phyloP scores from a whole-genome alignment of 805 yeast species.

The Saccharomyces eubayanus region DNA sequence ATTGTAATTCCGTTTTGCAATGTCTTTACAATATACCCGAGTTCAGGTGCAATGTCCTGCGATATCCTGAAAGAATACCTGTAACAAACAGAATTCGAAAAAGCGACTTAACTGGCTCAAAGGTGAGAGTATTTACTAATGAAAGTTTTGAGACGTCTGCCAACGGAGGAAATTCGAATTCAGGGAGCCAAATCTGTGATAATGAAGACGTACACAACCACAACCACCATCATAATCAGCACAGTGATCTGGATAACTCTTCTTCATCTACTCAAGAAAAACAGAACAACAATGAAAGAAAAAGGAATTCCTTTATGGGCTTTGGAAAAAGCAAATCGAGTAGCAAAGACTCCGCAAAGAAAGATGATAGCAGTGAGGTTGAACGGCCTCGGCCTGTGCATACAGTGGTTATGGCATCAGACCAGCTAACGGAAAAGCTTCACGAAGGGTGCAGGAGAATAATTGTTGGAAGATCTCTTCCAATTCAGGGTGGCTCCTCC shows the following conservation, averaged over 20 bases:
- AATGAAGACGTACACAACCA: background rate
- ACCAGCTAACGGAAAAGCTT: conserved; percentile 21
- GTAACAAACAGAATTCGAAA: conserved; percentile 32
- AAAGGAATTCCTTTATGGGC: conserved; percentile 7
- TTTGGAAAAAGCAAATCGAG: background rate
- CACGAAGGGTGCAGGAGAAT: conserved; percentile 23
- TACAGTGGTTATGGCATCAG: conserved; percentile 21
- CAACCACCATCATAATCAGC: background rate
- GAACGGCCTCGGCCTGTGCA: conserved; percentile 15
- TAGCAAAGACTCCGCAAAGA: background rate
- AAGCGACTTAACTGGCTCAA: conserved; percentile 34
- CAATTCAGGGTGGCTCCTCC: background rate
- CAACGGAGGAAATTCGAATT: background rate
- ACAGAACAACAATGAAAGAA: conserved; percentile 6
- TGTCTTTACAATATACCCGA: conserved; percentile 68
- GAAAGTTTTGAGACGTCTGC: conserved; percentile 17
- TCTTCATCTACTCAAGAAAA: background rate
- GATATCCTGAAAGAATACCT: conserved; percentile 37
- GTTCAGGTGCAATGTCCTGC: conserved; percentile 52
- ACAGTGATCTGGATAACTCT: conserved; percentile 1
- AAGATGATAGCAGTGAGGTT: background rate
- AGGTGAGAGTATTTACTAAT: conserved; percentile 28
- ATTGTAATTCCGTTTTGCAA: conserved; percentile 87
- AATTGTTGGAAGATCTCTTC: conserved; percentile 25
- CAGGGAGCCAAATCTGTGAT: background rate